phyloP scores from a whole-genome alignment of 495 filamentous ascomycete genomes.

The Penicillium pulvis region DNA sequence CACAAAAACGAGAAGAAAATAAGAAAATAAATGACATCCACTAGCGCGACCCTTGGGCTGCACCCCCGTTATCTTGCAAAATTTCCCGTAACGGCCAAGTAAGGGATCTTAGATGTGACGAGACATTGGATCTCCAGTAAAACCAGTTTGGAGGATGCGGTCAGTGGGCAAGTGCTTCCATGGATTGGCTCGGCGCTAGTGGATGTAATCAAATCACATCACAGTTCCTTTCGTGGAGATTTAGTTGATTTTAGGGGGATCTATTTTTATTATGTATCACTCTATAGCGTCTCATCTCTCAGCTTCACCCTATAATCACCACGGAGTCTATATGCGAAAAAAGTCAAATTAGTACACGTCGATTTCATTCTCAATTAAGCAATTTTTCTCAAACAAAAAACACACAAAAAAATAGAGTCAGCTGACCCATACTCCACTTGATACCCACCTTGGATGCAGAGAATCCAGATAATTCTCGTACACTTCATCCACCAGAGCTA shows the following conservation, averaged over 20 bases:
- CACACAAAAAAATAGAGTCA: constrained; percentile 1
- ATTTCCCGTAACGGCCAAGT: constrained; percentile 26
- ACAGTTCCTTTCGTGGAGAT: not conserved
- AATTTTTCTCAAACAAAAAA: not conserved
- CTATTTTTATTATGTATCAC: not conserved
- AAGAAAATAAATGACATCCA: constrained; percentile 18
- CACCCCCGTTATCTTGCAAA: constrained; percentile 35
- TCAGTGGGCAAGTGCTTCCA: constrained; percentile 17
- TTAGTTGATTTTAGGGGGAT: not conserved
- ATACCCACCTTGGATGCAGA: not conserved
- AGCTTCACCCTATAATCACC: too few relatives aligned
- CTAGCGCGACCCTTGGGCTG: constrained; percentile 34
- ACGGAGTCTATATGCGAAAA: too few relatives aligned
- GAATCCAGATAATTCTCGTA: too few relatives aligned
- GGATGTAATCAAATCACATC: constrained; percentile 31
- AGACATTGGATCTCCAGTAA: constrained; percentile 14
- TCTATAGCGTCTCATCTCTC: too few relatives aligned
- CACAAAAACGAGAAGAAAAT: constrained; percentile 21
- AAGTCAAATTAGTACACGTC: too few relatives aligned
- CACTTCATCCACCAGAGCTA: too few relatives aligned
- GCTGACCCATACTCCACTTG: not conserved
- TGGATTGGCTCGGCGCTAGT: constrained; percentile 31
- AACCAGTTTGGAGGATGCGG: constrained; percentile 26
- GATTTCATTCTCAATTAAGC: too few relatives aligned
- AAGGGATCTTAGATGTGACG: constrained; percentile 22